Evolutionary conservation across 139 green algal genomes (phyloP).

Genomic region (Chlamydomonas incerta): DNA sequence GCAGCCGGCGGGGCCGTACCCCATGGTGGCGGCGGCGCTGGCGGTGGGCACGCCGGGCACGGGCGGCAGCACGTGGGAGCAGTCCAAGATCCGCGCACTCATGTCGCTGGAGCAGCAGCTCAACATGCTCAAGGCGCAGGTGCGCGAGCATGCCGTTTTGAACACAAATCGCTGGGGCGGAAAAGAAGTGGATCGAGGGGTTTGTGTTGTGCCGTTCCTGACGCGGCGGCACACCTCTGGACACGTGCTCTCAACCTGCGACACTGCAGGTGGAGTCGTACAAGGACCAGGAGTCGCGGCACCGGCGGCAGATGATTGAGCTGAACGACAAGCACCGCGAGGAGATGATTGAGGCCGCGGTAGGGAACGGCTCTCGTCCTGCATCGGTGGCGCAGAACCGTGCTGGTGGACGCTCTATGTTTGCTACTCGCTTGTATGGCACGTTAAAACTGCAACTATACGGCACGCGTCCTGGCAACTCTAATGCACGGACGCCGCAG

Average conservation of each 20-base stretch:
- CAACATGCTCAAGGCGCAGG: slow-evolving; percentile 35
- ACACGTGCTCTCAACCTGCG: no score
- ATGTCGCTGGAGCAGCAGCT: slow-evolving; percentile 42
- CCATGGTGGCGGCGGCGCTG: slow-evolving; percentile 39
- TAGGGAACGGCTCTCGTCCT: background rate
- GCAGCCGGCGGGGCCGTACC: slow-evolving; percentile 32
- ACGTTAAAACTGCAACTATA: no score
- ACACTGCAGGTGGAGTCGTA: slow-evolving; percentile 22
- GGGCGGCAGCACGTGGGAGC: slow-evolving; percentile 44
- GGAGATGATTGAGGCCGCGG: slow-evolving; percentile 29
- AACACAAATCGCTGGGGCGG: no score
- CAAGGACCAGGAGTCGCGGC: slow-evolving; percentile 15
- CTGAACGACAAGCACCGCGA: slow-evolving; percentile 35
- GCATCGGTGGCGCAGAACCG: no score
- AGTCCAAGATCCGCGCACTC: slow-evolving; percentile 42
- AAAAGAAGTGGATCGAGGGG: no score
- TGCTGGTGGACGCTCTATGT: no score
- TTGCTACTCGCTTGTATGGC: no score
- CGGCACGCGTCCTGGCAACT: no score
- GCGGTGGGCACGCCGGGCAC: background rate
- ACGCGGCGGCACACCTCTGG: no score
- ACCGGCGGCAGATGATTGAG: slow-evolving; percentile 33
- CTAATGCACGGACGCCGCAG: background rate
- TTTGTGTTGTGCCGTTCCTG: no score
- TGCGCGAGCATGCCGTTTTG: background rate